Percentiles rank a stretch among this genome's conserved stretches.
These are phyloP conservation scores for Cutaneotrichosporon sp. DNA, from an alignment of 1,284 basidiomycete species.

Conservation along the genomic window DNA sequence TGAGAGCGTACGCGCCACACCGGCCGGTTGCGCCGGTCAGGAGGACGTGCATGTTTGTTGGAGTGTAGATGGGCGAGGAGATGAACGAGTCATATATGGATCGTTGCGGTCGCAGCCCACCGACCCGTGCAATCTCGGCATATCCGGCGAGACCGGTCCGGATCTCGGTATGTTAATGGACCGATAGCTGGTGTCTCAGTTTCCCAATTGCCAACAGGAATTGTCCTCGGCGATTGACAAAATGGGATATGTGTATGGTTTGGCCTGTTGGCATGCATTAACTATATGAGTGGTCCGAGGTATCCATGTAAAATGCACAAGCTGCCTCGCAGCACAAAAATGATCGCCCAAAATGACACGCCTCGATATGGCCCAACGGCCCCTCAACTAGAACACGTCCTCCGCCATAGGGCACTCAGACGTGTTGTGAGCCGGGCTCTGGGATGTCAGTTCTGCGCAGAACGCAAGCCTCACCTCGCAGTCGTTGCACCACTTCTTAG, in stretches of 20 bases:
- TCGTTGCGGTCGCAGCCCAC: too few species aligned
- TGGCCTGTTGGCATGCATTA: too few species aligned
- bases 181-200: too few species aligned
- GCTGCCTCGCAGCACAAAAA: background rate
- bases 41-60: conserved; percentile 44
- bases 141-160: background rate
- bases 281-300: background rate
- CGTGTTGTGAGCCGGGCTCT: conserved; percentile 45
- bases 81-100: too few species aligned
- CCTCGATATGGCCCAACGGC: background rate
- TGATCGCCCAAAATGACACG: background rate
- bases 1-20: conserved; percentile 26
- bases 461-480: conserved; percentile 39
- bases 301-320: background rate
- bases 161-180: too few species aligned
- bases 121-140: too few species aligned
- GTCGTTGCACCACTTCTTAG: conserved; percentile 44
- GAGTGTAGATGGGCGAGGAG: too few species aligned
- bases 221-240: too few species aligned
- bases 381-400: conserved; percentile 14
- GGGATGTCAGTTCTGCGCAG: background rate
- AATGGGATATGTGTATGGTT: too few species aligned
- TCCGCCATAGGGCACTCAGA: conserved; percentile 46
- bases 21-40: conserved; percentile 43
- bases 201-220: too few species aligned